Percentiles rank a stretch among this genome's conserved stretches.
Conservation (phyloP, 2,329 filamentous ascomycete genomes). For the Aureobasidium sp. region DNA sequence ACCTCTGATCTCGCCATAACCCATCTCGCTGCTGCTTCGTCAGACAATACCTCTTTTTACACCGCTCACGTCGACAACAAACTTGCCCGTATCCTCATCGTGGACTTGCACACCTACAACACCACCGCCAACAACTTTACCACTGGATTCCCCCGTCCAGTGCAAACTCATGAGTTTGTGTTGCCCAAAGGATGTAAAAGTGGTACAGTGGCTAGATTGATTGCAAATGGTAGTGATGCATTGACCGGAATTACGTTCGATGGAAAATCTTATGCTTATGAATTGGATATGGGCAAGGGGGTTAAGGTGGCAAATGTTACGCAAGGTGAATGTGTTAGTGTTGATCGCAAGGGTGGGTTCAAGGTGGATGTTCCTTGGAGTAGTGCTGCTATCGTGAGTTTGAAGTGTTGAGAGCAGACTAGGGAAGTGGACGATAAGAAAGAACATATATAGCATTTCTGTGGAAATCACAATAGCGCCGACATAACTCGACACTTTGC, state of each 20-base stretch:
- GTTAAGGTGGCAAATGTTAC: conserved; percentile 64
- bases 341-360: conserved; percentile 11
- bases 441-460: too few species aligned
- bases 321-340: conserved; percentile 47
- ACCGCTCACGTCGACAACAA: conserved; percentile 55
- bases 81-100: conserved; percentile 56
- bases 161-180: conserved; percentile 48
- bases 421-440: too few species aligned
- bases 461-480: too few species aligned
- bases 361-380: conserved; percentile 22
- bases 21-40: conserved; percentile 45
- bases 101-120: conserved; percentile 69
- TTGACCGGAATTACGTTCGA: conserved; percentile 69
- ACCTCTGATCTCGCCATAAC: conserved; percentile 43
- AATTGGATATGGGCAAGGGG: conserved; percentile 60
- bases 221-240: conserved; percentile 70
- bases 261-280: conserved; percentile 68
- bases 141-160: conserved; percentile 38
- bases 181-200: conserved; percentile 38
- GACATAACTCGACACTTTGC: too few species aligned
- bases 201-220: conserved; percentile 50
- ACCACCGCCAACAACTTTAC: conserved; percentile 47
- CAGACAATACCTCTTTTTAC: conserved; percentile 41
- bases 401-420: not conserved
- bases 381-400: conserved; percentile 18